Base-by-base conservation (phyloP, 2,329 filamentous ascomycete species). In the Beauveria caledonica region DNA sequence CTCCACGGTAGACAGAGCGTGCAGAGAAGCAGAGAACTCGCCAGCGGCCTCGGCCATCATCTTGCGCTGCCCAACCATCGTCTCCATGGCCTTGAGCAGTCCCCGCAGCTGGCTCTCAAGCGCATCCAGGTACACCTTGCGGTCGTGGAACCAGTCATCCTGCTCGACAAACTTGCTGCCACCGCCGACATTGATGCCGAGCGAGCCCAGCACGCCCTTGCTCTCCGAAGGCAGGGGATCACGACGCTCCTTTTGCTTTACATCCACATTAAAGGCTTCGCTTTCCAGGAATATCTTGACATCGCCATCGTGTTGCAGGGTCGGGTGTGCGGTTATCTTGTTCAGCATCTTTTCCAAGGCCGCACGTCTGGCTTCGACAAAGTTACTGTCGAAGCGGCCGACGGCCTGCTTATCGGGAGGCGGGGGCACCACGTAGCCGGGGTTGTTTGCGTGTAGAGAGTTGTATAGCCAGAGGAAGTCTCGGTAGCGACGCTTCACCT, bases 71-170 rank as follows among this genome's bases (percentile, higher is more conserved):
- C 82, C 82, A 1, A 99, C 90, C 72, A 99, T 95, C 6, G 86
- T 89, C 69, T 99, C 94, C 76, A 96, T 95, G 19, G 92, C 89
- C 75, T 97, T 97, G 68, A 97, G 81, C 17, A 97, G 79, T 10
- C 89, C 87, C 72, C 92, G 96, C 63, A 97, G 81, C 72, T 97
- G 93, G 67, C 86, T 92, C 70, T 97, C 92, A 42, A 97, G 81
- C 5, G 92, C 92, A 72, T 99, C 94, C 11, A 99, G 83, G 70
- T 99, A 99, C 60, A 97, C 85, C 68, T 88, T 90, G 63, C 94
- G 91, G 66, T 99, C 94, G 68, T 99, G 93, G 76, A 99, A 99
- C 94, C 93, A 99, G 76, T 99, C 94, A 72, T 99, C 94, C 71
- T 97, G 94, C 75, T 99, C 94, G 44, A 99, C 86, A 75, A 99